phyloP scores from a whole-genome alignment of 2,329 filamentous ascomycete genomes.

The Ophiosphaerella herpotricha region DNA sequence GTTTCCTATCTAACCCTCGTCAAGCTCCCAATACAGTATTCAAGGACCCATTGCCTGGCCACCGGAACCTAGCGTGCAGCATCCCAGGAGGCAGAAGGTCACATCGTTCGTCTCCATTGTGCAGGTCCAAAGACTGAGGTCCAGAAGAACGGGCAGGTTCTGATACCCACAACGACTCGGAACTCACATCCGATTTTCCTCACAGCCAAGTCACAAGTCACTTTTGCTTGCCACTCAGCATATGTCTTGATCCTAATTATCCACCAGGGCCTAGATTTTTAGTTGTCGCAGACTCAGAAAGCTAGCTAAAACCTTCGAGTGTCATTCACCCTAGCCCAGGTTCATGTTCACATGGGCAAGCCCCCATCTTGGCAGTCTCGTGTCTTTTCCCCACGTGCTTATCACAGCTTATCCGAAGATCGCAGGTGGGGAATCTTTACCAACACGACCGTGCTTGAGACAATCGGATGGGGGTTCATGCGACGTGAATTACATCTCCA shows the following conservation, averaged over 20 bases:
- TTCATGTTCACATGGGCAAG: slow-evolving; percentile 38
- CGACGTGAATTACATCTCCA: not conserved
- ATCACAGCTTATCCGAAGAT: slow-evolving; percentile 34
- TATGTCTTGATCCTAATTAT: not conserved
- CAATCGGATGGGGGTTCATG: slow-evolving; percentile 10
- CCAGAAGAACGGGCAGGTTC: slow-evolving; percentile 8
- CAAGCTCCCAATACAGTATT: slow-evolving; percentile 13
- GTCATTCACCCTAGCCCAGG: slow-evolving; percentile 23
- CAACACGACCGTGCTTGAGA: slow-evolving; percentile 13
- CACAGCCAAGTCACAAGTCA: slow-evolving; percentile 7
- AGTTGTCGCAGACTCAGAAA: slow-evolving; percentile 5
- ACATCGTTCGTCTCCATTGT: slow-evolving; percentile 11
- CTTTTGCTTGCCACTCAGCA: not conserved
- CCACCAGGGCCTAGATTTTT: not conserved
- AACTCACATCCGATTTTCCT: slow-evolving; percentile 6
- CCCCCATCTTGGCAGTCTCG: slow-evolving; percentile 30
- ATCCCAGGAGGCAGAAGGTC: slow-evolving; percentile 12
- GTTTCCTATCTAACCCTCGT: slow-evolving; percentile 11
- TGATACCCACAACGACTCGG: slow-evolving; percentile 8
- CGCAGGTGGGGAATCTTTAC: slow-evolving; percentile 20
- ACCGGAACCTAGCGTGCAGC: slow-evolving; percentile 6
- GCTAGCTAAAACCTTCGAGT: slow-evolving; percentile 21
- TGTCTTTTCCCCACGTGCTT: slow-evolving; percentile 41
- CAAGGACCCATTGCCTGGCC: slow-evolving; percentile 16
- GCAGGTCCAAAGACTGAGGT: slow-evolving; percentile 1